Evolutionary conservation across 768 basidiomycete genomes (phyloP).

Genomic region (Rhizopogon sp.): DNA sequence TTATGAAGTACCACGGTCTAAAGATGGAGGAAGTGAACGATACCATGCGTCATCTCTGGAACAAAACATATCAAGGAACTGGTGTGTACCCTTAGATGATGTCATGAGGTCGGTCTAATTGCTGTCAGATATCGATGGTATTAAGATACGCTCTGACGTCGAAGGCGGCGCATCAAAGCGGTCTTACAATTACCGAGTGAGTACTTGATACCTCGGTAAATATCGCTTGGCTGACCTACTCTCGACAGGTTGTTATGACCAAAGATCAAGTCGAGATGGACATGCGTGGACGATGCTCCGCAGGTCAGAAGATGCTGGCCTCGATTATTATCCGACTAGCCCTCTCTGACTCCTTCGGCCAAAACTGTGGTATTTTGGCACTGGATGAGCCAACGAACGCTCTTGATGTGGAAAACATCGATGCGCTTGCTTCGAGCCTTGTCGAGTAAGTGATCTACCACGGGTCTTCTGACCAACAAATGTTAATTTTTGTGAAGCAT

Average conservation of each 20-base stretch:
- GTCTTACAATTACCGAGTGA: conserved; percentile 94
- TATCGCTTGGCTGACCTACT: conserved; percentile 11
- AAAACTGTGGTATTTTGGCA: conserved; percentile 96
- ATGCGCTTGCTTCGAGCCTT: conserved; percentile 86
- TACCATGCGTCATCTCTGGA: conserved; percentile 95
- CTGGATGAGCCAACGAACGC: conserved; percentile 98
- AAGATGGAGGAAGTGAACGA: conserved; percentile 99
- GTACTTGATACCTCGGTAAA: conserved; percentile 14
- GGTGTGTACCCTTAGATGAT: conserved; percentile 42
- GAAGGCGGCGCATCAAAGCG: conserved; percentile 89
- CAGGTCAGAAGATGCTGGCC: conserved; percentile 98
- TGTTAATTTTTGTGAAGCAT: conserved; percentile 48
- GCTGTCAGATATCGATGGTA: conserved; percentile 87
- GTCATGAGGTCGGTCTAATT: conserved; percentile 9
- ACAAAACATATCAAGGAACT: conserved; percentile 98
- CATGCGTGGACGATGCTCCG: conserved; percentile 98
- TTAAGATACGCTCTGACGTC: conserved; percentile 89
- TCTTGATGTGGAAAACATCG: conserved; percentile 92
- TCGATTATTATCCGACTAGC: conserved; percentile 98
- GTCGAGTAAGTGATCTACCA: conserved; percentile 64
- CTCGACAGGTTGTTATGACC: conserved; percentile 88
- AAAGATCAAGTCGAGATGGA: conserved; percentile 99
- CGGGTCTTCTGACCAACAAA: background rate
- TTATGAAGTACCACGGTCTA: conserved; percentile 95
- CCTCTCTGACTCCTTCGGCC: conserved; percentile 94